These are phyloP conservation scores for Anacardium occidentale DNA, from an alignment of 345 rosid genomes.

Conservation along the genomic window DNA sequence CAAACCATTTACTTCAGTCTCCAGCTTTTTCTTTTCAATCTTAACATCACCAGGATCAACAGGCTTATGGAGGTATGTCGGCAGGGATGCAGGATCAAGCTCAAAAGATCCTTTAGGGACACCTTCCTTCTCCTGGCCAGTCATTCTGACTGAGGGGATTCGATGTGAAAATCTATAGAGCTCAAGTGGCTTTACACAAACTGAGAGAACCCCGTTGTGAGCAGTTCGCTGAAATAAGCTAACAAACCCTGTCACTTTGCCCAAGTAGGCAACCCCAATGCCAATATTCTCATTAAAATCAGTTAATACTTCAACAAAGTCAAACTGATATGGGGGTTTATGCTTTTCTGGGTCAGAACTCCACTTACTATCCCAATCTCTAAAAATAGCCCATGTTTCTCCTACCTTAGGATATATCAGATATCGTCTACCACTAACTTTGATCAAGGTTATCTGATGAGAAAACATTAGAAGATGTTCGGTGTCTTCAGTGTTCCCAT, in stretches of 20 bases:
- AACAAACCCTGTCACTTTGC: constrained; percentile 78
- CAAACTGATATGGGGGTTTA: constrained; percentile 47
- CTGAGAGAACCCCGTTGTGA: constrained; percentile 29
- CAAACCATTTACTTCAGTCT: constrained; percentile 21
- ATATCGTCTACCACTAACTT: constrained; percentile 20
- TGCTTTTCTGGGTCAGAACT: constrained; percentile 43
- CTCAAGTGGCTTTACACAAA: constrained; percentile 43
- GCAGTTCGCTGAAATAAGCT: constrained; percentile 49
- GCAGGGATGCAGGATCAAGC: constrained; percentile 75
- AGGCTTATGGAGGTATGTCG: constrained; percentile 25
- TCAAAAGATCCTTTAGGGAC: constrained; percentile 77
- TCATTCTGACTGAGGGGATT: constrained; percentile 64
- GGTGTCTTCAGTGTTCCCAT: constrained; percentile 38
- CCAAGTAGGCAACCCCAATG: constrained; percentile 61
- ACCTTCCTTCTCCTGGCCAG: constrained; percentile 69
- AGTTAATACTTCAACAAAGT: constrained; percentile 65
- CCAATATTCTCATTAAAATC: constrained; percentile 51
- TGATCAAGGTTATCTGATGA: constrained; percentile 38
- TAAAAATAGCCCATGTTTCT: constrained; percentile 87
- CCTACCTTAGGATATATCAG: constrained; percentile 67
- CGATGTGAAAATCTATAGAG: constrained; percentile 73
- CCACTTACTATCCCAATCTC: constrained; percentile 68
- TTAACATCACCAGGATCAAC: constrained; percentile 18
- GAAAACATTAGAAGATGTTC: constrained; percentile 63
- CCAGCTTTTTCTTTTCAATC: constrained; percentile 23